Evolutionary conservation across 148 eudicot genomes (phyloP).

Genomic region (Silene conica): DNA sequence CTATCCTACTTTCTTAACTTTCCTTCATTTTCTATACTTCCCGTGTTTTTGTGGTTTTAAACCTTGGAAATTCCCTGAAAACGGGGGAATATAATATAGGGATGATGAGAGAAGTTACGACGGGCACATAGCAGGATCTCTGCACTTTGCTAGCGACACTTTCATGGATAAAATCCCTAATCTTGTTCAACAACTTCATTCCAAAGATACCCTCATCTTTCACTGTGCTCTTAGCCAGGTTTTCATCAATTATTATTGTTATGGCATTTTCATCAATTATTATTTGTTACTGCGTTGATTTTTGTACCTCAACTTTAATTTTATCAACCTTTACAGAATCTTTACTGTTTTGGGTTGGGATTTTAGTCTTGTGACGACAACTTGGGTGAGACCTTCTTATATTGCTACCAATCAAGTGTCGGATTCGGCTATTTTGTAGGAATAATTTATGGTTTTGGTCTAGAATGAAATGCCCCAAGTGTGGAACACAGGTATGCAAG

Average conservation of each 20-base stretch:
- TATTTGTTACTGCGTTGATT: background rate
- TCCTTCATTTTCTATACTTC: too few relatives aligned
- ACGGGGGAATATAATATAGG: slow-evolving; percentile 22
- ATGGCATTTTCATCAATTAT: background rate
- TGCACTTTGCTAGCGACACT: slow-evolving; percentile 76
- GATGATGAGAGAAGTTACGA: slow-evolving; percentile 82
- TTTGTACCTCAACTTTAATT: too few relatives aligned
- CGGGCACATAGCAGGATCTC: slow-evolving; percentile 90
- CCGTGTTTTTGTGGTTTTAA: background rate
- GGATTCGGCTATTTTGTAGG: too few relatives aligned
- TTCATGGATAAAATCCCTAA: slow-evolving; percentile 67
- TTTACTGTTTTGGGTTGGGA: background rate
- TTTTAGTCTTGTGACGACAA: too few relatives aligned
- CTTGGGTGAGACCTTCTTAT: too few relatives aligned
- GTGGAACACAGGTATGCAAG: too few relatives aligned
- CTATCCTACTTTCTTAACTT: background rate
- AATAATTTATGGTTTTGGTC: too few relatives aligned
- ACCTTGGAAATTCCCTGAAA: background rate
- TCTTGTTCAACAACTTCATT: slow-evolving; percentile 55
- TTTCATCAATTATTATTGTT: background rate
- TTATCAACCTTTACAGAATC: background rate
- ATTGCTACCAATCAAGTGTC: too few relatives aligned
- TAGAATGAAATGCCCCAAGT: too few relatives aligned
- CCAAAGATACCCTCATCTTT: slow-evolving; percentile 83
- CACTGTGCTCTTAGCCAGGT: slow-evolving; percentile 99